Percentiles rank a stretch among this genome's conserved stretches.
phyloP scores from a whole-genome alignment of 2,329 filamentous ascomycete genomes.

The Sarocladium brachiariae region DNA sequence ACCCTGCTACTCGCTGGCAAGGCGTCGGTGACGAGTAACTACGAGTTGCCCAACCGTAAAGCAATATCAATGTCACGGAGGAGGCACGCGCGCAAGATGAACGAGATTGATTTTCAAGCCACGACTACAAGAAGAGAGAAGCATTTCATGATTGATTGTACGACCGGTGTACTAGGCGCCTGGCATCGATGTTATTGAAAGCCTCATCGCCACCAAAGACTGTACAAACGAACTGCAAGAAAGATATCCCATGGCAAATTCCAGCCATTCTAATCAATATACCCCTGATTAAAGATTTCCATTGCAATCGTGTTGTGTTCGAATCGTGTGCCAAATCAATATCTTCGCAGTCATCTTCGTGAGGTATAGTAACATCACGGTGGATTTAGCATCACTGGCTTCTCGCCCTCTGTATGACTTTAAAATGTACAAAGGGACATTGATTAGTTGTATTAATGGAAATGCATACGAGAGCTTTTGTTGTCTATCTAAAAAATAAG shows the following conservation, averaged over 20 bases:
- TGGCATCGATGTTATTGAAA: not conserved
- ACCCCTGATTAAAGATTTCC: no score
- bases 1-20: not conserved
- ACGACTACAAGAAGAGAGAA: not conserved
- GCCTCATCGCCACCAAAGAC: not conserved
- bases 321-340: no score
- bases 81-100: not conserved
- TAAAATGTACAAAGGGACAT: no score
- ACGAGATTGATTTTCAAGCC: not conserved
- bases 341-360: not conserved
- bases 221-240: slow-evolving; percentile 3
- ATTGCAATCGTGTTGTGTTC: no score
- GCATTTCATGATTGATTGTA: not conserved
- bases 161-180: not conserved
- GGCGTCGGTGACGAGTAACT: no score
- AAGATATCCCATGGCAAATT: not conserved
- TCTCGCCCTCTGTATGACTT: no score
- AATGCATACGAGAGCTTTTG: no score
- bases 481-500: no score
- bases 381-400: no score
- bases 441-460: no score
- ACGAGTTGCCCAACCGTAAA: not conserved
- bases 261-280: not conserved
- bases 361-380: no score
- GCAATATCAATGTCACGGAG: not conserved